Percentiles rank a stretch among this genome's conserved stretches.
Conservation (phyloP, 108 stramenopile species). For the Skeletonema potamos region DNA sequence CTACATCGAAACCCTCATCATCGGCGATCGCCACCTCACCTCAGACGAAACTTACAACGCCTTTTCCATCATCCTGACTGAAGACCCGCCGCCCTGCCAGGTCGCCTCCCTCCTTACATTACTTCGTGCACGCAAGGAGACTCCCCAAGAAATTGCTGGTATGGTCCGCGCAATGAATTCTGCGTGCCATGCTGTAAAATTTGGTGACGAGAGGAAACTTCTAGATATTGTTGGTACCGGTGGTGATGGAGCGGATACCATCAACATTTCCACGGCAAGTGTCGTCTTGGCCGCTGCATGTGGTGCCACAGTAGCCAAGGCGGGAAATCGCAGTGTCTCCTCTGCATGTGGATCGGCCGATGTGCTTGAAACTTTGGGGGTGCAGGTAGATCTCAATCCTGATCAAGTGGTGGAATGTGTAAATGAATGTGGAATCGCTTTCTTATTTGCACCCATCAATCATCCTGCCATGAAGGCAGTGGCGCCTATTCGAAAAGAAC, state of each 20-base stretch:
- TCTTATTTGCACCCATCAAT: slow-evolving; percentile 98
- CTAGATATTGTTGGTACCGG: slow-evolving; percentile 99
- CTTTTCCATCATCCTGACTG: slow-evolving; percentile 74
- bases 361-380: slow-evolving; percentile 94
- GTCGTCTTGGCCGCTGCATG: slow-evolving; percentile 96
- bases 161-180: slow-evolving; percentile 95
- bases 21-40: slow-evolving; percentile 75
- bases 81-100: slow-evolving; percentile 68
- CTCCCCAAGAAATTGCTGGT: slow-evolving; percentile 92
- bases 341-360: slow-evolving; percentile 92
- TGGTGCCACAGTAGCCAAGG: slow-evolving; percentile 95
- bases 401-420: slow-evolving; percentile 90
- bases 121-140: slow-evolving; percentile 91
- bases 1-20: slow-evolving; percentile 86
- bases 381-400: slow-evolving; percentile 90
- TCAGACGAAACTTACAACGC: slow-evolving; percentile 81
- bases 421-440: slow-evolving; percentile 84
- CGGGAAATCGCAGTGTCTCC: slow-evolving; percentile 95
- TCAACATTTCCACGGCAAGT: slow-evolving; percentile 95
- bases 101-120: slow-evolving; percentile 87
- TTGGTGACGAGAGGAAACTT: slow-evolving; percentile 62
- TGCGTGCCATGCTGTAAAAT: slow-evolving; percentile 72
- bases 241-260: slow-evolving; percentile 99
- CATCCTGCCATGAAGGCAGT: slow-evolving; percentile 98
- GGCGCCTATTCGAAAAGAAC: slow-evolving; percentile 92